Evolutionary conservation across 139 green algal species (phyloP).

Genomic region (Bryopsis sp.): DNA sequence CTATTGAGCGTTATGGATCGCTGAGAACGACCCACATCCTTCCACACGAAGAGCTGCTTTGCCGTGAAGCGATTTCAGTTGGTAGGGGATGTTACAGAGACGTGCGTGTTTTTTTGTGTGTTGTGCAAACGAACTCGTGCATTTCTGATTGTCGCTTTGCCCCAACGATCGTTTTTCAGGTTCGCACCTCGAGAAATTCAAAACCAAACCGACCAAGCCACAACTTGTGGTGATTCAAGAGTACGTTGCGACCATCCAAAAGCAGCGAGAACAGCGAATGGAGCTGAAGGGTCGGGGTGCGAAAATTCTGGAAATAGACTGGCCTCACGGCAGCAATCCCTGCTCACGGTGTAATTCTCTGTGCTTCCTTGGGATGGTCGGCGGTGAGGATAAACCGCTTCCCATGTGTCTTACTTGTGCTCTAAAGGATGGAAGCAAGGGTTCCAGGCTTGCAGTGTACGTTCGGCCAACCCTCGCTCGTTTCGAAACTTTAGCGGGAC

Average conservation of each 20-base stretch:
- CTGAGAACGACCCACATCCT: slow-evolving; percentile 27
- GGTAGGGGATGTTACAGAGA: not conserved
- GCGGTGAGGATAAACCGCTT: not conserved
- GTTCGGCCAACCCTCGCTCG: too few relatives aligned
- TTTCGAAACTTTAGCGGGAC: too few relatives aligned
- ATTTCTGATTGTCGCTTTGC: too few relatives aligned
- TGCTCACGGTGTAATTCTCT: not conserved
- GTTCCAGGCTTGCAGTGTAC: too few relatives aligned
- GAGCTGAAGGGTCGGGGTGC: not conserved
- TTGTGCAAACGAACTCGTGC: too few relatives aligned
- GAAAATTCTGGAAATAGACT: not conserved
- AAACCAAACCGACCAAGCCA: not conserved
- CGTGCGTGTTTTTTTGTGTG: too few relatives aligned
- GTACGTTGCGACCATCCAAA: not conserved
- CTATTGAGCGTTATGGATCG: slow-evolving; percentile 22
- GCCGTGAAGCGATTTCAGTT: slow-evolving; percentile 20
- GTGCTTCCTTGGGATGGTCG: not conserved
- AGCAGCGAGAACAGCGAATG: not conserved
- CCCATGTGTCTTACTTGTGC: not conserved
- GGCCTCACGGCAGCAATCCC: not conserved
- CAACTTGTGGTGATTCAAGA: not conserved
- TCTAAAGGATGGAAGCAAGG: too few relatives aligned
- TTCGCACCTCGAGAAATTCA: not conserved
- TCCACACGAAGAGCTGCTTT: slow-evolving; percentile 41
- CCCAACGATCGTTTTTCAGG: not conserved